These are phyloP conservation scores for Sarcocystis neurona DNA, from an alignment of 169 alveolate genomes.

Conservation along the genomic window DNA sequence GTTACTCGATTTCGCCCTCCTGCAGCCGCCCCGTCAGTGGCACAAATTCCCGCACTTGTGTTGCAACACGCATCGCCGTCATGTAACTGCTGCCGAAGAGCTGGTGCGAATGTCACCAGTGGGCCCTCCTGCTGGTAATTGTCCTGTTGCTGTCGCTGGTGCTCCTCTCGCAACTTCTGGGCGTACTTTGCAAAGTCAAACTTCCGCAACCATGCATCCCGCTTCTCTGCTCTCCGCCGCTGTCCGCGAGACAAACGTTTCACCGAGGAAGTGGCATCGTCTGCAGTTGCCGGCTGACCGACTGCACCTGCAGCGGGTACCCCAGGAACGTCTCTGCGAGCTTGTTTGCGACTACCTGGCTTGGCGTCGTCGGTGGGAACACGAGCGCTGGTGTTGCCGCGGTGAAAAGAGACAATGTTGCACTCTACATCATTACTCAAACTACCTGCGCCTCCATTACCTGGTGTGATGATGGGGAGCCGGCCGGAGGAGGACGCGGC, in stretches of 20 bases:
- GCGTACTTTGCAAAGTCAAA: slow-evolving; percentile 21
- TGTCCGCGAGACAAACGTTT: slow-evolving; percentile 16
- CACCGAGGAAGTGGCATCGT: background rate
- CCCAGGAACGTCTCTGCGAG: background rate
- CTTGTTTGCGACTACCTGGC: no score
- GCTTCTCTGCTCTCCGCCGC: slow-evolving; percentile 24
- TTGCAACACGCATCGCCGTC: background rate
- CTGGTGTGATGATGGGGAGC: background rate
- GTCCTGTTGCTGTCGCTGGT: background rate
- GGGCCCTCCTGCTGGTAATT: no score
- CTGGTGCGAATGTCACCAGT: background rate
- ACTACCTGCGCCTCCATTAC: no score
- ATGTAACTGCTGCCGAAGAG: background rate
- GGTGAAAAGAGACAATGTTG: no score
- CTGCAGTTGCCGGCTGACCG: background rate
- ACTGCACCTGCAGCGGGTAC: background rate
- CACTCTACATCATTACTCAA: no score
- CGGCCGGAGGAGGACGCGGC: no score
- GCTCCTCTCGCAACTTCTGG: no score
- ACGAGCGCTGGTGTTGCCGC: no score
- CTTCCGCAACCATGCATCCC: slow-evolving; percentile 29
- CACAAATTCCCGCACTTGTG: no score
- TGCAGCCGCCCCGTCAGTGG: background rate
- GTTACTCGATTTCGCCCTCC: background rate
- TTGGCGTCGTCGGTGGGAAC: no score